Evolutionary conservation across 768 basidiomycete genomes (phyloP).

Genomic region (Boletus rubroflammeus): DNA sequence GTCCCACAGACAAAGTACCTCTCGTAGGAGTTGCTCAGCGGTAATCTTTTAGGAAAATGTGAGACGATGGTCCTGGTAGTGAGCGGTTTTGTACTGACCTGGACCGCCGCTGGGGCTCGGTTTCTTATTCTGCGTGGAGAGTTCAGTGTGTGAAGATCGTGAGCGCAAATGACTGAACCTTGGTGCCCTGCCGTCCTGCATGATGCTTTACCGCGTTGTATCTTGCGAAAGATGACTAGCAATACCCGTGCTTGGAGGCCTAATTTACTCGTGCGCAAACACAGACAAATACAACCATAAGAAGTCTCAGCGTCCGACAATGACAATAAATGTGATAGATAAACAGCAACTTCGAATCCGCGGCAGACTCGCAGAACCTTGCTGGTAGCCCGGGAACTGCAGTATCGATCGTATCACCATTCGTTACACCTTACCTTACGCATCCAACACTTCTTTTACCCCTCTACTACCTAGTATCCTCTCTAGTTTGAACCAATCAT

Average conservation of each 20-base stretch:
- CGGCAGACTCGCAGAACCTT: not conserved
- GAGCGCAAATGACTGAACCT: slow-evolving; percentile 41
- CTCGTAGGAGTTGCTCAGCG: slow-evolving; percentile 94
- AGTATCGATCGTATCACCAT: not conserved
- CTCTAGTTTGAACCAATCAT: slow-evolving; percentile 85
- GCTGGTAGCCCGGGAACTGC: not conserved
- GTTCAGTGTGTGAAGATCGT: not conserved
- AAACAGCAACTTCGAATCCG: not conserved
- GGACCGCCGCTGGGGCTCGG: slow-evolving; percentile 89
- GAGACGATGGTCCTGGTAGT: slow-evolving; percentile 3
- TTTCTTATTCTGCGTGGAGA: slow-evolving; percentile 78
- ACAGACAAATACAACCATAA: slow-evolving; percentile 14
- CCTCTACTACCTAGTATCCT: slow-evolving; percentile 49
- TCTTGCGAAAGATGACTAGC: not conserved
- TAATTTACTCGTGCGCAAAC: slow-evolving; percentile 4
- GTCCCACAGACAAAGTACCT: slow-evolving; percentile 46
- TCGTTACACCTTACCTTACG: not conserved
- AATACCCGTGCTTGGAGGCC: not conserved
- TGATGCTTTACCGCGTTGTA: slow-evolving; percentile 24
- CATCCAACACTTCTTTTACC: slow-evolving; percentile 14
- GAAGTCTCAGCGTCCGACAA: too few species aligned
- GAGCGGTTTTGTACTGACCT: slow-evolving; percentile 46
- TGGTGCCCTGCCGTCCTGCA: slow-evolving; percentile 82
- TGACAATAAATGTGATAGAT: not conserved
- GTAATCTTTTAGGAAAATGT: slow-evolving; percentile 66